phyloP scores from a whole-genome alignment of 2,329 filamentous ascomycete genomes.

The Chrysoporthe austroafricana region DNA sequence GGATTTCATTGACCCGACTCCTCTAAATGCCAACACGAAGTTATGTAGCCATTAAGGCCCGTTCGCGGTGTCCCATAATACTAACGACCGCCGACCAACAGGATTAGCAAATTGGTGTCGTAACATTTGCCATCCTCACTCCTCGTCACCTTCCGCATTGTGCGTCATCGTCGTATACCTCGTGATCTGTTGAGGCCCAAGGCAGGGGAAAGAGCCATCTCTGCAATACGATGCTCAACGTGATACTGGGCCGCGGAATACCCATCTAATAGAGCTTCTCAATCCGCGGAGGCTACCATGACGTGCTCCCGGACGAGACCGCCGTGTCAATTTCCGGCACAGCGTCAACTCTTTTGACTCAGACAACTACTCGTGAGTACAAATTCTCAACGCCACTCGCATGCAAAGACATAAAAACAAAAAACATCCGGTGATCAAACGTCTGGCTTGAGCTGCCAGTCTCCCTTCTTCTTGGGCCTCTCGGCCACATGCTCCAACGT shows the following conservation, averaged over 20 bases:
- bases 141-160: background rate
- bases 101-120: background rate
- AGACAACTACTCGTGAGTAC: background rate
- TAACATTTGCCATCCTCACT: background rate
- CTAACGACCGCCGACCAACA: background rate
- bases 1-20: background rate
- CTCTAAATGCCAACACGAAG: background rate
- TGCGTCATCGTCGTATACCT: background rate
- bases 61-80: background rate
- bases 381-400: background rate
- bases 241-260: background rate
- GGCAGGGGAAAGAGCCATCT: background rate
- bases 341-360: background rate
- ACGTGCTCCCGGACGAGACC: background rate
- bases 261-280: background rate
- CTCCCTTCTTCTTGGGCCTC: conserved; percentile 61
- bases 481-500: conserved; percentile 70
- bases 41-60: background rate
- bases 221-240: background rate
- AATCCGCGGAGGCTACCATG: background rate
- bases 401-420: conserved; percentile 12
- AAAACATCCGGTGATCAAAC: conserved; percentile 10
- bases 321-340: background rate
- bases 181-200: background rate
- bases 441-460: conserved; percentile 26